A percentile compares a stretch with the other conserved stretches of the same genome.
These are phyloP conservation scores for Eimeria brunetti DNA, from an alignment of 169 alveolate genomes.

Conservation along the genomic window DNA sequence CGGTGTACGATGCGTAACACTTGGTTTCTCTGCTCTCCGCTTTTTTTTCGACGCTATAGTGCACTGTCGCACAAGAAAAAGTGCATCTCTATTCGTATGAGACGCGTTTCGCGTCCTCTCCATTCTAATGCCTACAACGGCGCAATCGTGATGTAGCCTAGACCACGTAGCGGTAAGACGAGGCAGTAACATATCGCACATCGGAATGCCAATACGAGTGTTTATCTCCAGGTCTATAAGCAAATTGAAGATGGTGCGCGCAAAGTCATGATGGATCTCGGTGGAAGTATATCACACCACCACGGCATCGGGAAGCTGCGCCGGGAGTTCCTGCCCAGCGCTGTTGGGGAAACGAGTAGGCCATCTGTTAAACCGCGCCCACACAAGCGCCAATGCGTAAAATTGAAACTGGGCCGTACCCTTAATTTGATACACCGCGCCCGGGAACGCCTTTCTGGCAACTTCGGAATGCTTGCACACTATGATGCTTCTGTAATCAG, in stretches of 20 bases:
- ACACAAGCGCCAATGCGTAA: neutral
- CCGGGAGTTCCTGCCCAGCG: slow-evolving; percentile 84
- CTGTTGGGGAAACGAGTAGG: slow-evolving; percentile 84
- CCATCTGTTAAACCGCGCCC: neutral
- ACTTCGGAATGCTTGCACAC: neutral
- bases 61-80: neutral
- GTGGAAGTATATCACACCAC: slow-evolving; percentile 92
- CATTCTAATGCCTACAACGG: neutral
- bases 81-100: neutral
- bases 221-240: slow-evolving; percentile 79
- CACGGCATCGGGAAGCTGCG: slow-evolving; percentile 93
- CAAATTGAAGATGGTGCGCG: slow-evolving; percentile 90
- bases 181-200: neutral
- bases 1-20: neutral
- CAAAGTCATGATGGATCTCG: slow-evolving; percentile 87
- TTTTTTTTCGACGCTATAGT: neutral
- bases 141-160: neutral
- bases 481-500: neutral
- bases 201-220: neutral
- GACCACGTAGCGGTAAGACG: neutral
- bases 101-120: neutral
- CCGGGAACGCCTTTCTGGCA: neutral
- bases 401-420: no score
- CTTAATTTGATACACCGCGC: neutral
- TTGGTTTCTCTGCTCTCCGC: neutral